Evolutionary conservation across 1,139 yeast species (phyloP), one percentile per base, ranked within the genome.

Genomic region (Pichia sp.): DNA sequence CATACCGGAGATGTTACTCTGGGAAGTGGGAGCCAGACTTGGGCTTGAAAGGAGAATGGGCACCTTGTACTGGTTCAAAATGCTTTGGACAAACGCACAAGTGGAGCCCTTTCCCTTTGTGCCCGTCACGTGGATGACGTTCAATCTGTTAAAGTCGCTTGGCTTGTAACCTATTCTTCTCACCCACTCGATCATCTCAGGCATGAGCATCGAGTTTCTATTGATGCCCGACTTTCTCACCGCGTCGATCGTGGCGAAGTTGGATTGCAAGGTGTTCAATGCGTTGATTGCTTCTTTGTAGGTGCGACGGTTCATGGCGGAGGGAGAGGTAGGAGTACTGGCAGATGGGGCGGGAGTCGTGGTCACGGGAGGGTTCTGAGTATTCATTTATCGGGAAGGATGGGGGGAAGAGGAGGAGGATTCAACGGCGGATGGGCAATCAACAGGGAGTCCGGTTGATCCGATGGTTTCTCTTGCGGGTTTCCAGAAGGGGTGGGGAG

Each of bases 101-200:
- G 98, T 91, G 1, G 97, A 90, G 1, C 99, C 99, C 70, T 95
- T 95, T 12, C 99, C 99, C 68, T 95, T 95, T 1, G 99, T 95
- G 25, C 99, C 99, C 0, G 99, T 91, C 36, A 95, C 86, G 65
- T 95, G 99, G 46, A 95, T 78, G 4, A 90, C 78, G 61, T 91
- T 90, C 62, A 95, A 70, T 54, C 70, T 76, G 68, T 90, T 81
- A 64, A 88, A 83, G 57, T 86, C 96, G 3, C 69, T 60, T 0
- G 84, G 78, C n/a, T 72, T 66, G 68, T 91, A 90, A 0, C 98
- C 99, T 48, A 89, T 78, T 61, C 98, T 74, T 52, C 93, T 74
- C n/a, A 87, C 79, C 85, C 93, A 95, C 66, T 91, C 98, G 49
- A 81, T 74, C 83, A 93, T 95, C 66, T 93, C 97, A 26, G 86